Evolutionary conservation across 306 rosid genomes (phyloP).

Genomic region (Hippophae rhamnoides): DNA sequence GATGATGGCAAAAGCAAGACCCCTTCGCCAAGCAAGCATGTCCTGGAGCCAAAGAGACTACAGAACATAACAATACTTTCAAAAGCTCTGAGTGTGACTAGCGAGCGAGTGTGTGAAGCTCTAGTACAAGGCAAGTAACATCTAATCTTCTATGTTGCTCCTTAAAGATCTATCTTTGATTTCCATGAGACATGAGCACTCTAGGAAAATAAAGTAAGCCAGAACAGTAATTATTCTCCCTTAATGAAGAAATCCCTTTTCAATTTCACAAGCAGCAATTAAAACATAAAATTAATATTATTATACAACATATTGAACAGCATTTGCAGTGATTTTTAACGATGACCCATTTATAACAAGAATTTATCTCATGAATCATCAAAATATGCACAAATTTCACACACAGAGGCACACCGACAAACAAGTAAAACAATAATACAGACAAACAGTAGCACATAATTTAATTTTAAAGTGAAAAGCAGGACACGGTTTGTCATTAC

Average conservation of each 20-base stretch:
- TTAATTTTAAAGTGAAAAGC: conserved; percentile 16
- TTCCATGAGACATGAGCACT: background rate
- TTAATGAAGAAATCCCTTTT: too few species aligned
- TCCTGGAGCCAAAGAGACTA: conserved; percentile 89
- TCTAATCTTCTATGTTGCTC: conserved; percentile 1
- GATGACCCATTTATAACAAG: too few species aligned
- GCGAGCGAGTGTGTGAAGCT: conserved; percentile 69
- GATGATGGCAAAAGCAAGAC: conserved; percentile 77
- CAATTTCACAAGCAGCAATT: too few species aligned
- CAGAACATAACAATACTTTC: conserved; percentile 93
- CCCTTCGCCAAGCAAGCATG: conserved; percentile 90
- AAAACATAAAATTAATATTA: too few species aligned
- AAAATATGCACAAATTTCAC: too few species aligned
- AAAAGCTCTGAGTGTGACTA: conserved; percentile 69
- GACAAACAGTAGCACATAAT: background rate
- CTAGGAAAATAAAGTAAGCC: too few species aligned
- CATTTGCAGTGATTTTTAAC: too few species aligned
- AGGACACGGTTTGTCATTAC: conserved; percentile 65
- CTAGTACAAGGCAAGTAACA: conserved; percentile 61
- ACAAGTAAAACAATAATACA: background rate
- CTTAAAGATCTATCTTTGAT: background rate
- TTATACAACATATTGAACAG: too few species aligned
- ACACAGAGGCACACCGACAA: background rate
- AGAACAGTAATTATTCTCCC: too few species aligned
- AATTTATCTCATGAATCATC: too few species aligned